Percentiles rank a stretch among this genome's conserved stretches.
phyloP scores from a whole-genome alignment of 345 rosid genomes.

The Eucalyptus camaldulensis region DNA sequence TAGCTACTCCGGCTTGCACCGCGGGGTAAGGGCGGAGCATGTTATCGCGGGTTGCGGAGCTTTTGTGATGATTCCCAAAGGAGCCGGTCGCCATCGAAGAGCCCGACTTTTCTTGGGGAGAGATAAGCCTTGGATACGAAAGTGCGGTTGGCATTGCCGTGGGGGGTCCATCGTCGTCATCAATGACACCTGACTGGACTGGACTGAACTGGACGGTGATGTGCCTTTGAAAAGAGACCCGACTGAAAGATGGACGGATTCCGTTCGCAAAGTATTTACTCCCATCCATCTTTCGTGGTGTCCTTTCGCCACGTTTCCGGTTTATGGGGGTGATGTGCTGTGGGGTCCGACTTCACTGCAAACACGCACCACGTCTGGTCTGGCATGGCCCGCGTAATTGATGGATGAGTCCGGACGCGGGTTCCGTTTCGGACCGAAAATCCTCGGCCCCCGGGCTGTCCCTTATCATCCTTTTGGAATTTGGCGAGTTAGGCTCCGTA shows the following conservation, averaged over 20 bases:
- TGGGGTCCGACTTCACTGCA: not conserved
- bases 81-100: not conserved
- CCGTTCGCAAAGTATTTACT: not conserved
- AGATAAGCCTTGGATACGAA: not conserved
- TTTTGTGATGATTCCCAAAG: not conserved
- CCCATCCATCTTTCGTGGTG: not conserved
- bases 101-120: too few species aligned
- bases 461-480: not conserved
- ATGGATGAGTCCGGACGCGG: too few species aligned
- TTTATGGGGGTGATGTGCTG: not conserved
- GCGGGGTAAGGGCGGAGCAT: not conserved
- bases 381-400: not conserved
- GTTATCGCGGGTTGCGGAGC: accelerated
- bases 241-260: not conserved
- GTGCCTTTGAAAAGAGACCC: not conserved
- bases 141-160: not conserved
- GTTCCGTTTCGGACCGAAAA: not conserved
- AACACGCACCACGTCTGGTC: not conserved
- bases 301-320: not conserved
- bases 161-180: not conserved
- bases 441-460: not conserved
- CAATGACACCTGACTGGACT: not conserved
- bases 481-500: not conserved
- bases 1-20: not conserved
- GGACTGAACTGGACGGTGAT: not conserved